Evolutionary conservation across 2,329 filamentous ascomycete genomes (phyloP).

Genomic region (Xylariales sp.): DNA sequence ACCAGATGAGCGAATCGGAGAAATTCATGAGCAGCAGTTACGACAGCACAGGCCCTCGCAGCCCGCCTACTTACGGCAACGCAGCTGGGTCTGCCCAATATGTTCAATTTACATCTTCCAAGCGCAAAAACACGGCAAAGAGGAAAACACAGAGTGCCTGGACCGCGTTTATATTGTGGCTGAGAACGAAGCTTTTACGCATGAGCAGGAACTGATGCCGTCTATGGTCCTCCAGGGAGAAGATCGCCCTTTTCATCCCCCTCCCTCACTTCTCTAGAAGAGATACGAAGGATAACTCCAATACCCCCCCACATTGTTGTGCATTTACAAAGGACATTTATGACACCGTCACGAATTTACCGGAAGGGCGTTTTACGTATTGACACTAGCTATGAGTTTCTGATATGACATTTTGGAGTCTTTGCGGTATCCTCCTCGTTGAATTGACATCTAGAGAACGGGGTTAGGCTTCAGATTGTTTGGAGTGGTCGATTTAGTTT

Average conservation of each 20-base stretch:
- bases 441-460: slow-evolving; percentile 22
- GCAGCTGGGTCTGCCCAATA: slow-evolving; percentile 55
- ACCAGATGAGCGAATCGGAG: slow-evolving; percentile 50
- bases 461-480: slow-evolving; percentile 17
- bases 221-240: neutral
- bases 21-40: slow-evolving; percentile 63
- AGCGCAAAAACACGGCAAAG: slow-evolving; percentile 63
- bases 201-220: slow-evolving; percentile 47
- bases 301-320: neutral
- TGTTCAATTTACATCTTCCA: slow-evolving; percentile 56
- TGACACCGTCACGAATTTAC: slow-evolving; percentile 33
- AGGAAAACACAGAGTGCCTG: slow-evolving; percentile 70
- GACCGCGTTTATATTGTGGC: slow-evolving; percentile 73
- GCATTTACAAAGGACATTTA: slow-evolving; percentile 29
- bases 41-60: slow-evolving; percentile 53
- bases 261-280: neutral
- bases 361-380: slow-evolving; percentile 43
- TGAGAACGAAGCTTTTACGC: slow-evolving; percentile 67
- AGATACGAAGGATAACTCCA: neutral
- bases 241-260: neutral
- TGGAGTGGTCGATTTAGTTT: slow-evolving; percentile 14
- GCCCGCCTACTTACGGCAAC: slow-evolving; percentile 47
- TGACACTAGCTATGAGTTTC: slow-evolving; percentile 24
- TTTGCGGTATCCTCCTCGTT: slow-evolving; percentile 13
- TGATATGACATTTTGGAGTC: slow-evolving; percentile 22